A percentile compares a stretch with the other conserved stretches of the same genome.
phyloP scores from a whole-genome alignment of 768 basidiomycete genomes.

The Lanmaoa rubissima region DNA sequence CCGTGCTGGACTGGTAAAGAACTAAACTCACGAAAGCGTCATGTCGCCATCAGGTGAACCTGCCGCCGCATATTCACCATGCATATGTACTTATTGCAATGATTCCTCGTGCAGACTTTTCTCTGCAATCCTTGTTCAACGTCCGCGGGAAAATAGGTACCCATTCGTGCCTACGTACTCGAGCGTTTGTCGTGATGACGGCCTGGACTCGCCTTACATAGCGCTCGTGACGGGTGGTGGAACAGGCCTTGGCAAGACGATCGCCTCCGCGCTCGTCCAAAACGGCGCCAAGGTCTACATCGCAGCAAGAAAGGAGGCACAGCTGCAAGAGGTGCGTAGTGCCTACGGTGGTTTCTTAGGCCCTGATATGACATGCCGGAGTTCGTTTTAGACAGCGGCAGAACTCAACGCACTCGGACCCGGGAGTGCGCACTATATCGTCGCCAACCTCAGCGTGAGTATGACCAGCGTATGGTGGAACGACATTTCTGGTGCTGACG shows the following conservation, averaged over 20 bases:
- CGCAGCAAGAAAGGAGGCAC: slow-evolving; percentile 77
- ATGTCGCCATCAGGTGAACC: slow-evolving; percentile 18
- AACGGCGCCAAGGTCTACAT: slow-evolving; percentile 92
- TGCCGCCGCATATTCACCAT: background rate
- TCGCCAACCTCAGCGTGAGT: slow-evolving; percentile 71
- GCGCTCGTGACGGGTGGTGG: slow-evolving; percentile 83
- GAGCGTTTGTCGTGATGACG: background rate
- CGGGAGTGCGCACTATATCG: slow-evolving; percentile 68
- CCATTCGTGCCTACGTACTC: slow-evolving; percentile 8
- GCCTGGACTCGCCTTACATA: slow-evolving; percentile 19
- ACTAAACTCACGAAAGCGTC: background rate
- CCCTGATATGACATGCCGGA: background rate
- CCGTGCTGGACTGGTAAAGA: background rate
- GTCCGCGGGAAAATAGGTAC: slow-evolving; percentile 69
- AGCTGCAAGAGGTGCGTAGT: slow-evolving; percentile 64
- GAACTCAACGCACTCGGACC: slow-evolving; percentile 60
- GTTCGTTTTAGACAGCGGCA: slow-evolving; percentile 41
- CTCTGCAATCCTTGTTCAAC: slow-evolving; percentile 54
- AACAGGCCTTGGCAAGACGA: slow-evolving; percentile 82
- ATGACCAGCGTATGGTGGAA: background rate
- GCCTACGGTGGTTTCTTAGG: slow-evolving; percentile 34
- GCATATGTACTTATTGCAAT: background rate
- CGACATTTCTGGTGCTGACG: background rate
- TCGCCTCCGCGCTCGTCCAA: slow-evolving; percentile 76
- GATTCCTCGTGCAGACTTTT: slow-evolving; percentile 44